Evolutionary conservation across 768 basidiomycete species (phyloP), one percentile per base, ranked within the genome.

Genomic region (Naganishia friedmannii): DNA sequence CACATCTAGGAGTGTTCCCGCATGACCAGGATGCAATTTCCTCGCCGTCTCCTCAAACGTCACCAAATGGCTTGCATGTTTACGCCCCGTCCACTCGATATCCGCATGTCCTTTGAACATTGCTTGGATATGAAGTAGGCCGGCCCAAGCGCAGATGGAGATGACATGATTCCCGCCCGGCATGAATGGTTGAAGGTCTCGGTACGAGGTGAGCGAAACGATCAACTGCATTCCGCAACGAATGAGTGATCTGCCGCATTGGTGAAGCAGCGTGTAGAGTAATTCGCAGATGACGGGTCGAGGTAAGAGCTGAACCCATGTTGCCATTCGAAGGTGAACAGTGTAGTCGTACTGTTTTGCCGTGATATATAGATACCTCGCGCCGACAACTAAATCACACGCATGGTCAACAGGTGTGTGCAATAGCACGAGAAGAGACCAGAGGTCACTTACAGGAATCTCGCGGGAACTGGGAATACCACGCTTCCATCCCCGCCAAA

Each of bases 341-440:
- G 19, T 26, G 28, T 63, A 63, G 60, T 63, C 60, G 60, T 42
- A 63, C 39, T 63, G 60, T 23, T 45, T 42, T 6, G 60, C 60
- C 23, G 32, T 45, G n/a, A 63, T 63, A 46, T 63, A 63, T 0
- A 45, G 19, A 46, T 63, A 63, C 42, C 60, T n/a, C 13, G 60
- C 8, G 7, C 60, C 60, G 23, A 21, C 26, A 26, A 39, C 34
- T 58, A 12, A n/a, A 1, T 13, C 4, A n/a, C 26, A 23, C 9
- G 12, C n/a, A n/a, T 28, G 5, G 13, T 63, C 60, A 63, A 29
- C 60, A 42, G 7, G 12, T 2, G n/a, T 3, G 15, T 37, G n/a
- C 32, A 32, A n/a, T 23, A 12, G 39, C n/a, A 3, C 2, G 6
- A n/a, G n/a, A 26, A 51, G 21, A 23, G 4, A n/a, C 6, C 42